These are phyloP conservation scores for Meripilus lineatus DNA, from an alignment of 1,284 basidiomycete species.

Conservation along the genomic window DNA sequence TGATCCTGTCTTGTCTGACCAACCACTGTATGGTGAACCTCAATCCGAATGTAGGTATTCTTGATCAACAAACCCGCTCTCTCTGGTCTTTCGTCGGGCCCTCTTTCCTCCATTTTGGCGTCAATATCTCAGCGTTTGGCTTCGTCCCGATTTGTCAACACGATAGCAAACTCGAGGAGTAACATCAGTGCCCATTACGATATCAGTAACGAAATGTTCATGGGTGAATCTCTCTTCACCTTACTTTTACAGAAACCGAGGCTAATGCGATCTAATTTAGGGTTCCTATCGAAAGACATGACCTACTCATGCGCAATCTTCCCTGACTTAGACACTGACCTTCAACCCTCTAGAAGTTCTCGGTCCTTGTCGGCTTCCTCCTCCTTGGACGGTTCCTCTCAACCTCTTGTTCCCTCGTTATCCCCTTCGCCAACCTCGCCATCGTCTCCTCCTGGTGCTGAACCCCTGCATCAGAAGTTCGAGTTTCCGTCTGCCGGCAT, in stretches of 20 bases:
- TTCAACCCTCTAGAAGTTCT: constrained; percentile 23
- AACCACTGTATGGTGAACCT: not conserved
- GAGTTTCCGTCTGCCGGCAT: constrained; percentile 14
- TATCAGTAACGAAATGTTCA: constrained; percentile 30
- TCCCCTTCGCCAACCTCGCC: not conserved
- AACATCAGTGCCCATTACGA: constrained; percentile 31
- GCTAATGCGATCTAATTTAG: constrained; percentile 40
- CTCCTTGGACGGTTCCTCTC: too few species aligned
- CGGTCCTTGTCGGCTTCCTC: not conserved
- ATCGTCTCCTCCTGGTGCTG: not conserved
- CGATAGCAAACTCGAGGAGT: constrained; percentile 21
- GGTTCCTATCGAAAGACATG: constrained; percentile 75
- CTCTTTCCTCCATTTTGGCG: constrained; percentile 4
- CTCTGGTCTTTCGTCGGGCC: constrained; percentile 7
- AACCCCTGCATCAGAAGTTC: not conserved
- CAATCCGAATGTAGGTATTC: constrained; percentile 13
- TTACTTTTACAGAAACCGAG: constrained; percentile 12
- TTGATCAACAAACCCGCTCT: constrained; percentile 38
- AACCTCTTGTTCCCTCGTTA: not conserved
- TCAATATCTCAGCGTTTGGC: constrained; percentile 13
- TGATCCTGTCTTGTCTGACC: not conserved
- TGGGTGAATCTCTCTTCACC: constrained; percentile 16
- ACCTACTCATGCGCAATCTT: constrained; percentile 80
- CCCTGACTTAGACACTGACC: constrained; percentile 57
- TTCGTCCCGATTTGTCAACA: constrained; percentile 20